Evolutionary conservation across 306 rosid genomes (phyloP), one percentile per base, ranked within the genome.

Genomic region (Gynostemma pentaphyllum): DNA sequence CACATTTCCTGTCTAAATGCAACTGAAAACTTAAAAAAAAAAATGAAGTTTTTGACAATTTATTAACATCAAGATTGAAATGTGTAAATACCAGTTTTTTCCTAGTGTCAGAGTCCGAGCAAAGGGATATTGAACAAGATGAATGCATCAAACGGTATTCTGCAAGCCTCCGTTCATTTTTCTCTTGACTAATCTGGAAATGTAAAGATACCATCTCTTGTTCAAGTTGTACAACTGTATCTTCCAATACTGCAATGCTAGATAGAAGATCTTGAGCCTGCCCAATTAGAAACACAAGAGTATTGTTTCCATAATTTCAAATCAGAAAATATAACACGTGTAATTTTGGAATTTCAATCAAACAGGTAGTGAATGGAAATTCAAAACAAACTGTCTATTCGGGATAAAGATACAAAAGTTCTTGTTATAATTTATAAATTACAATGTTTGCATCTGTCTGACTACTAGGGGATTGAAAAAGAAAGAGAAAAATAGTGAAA

Each of bases 111-210:
- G 81, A 55, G 29, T 14, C 39, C 34, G 79, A 76, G 70, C 75
- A 39, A 74, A 54, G 69, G 68, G 87, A 83, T 56, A 12, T 32
- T 54, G 77, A 76, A 67, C 45, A 79, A 66, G 78, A 72, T 28
- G 78, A 75, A 76, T 75, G 81, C 71, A 74, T 86, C 68, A 80
- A 67, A 61, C 55, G 87, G 70, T 83, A 86, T 64, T 80, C 87
- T 42, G 84, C 83, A 29, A 86, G 94, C 71, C 83, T 86, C 32
- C 87, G 75, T 72, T 86, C 94, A 72, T 86, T 86, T 77, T 86
- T 83, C 75, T 86, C 94, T 76, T 86, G 94, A 62, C 94, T 86
- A 22, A 86, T 82, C 75, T 83, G 86, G 68, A 80, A 86, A 72
- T 83, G 89, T 76, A 83, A 83, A 76, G 89, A 78, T 49, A 86